These are phyloP conservation scores for Solanum hybrid DNA, from an alignment of 305 asterid species.

Conservation along the genomic window DNA sequence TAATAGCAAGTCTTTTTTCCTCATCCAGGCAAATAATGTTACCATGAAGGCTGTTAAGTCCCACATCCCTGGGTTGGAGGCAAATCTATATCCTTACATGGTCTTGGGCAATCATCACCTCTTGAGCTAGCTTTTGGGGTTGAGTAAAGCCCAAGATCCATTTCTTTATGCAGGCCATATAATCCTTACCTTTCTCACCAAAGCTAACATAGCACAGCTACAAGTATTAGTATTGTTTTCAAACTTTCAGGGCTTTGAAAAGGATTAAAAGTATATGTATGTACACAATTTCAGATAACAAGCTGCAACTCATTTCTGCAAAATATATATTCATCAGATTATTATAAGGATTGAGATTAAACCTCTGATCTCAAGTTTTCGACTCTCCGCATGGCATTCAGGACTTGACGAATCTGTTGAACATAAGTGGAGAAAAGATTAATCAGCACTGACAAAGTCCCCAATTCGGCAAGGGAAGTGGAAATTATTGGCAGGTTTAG, in stretches of 20 bases:
- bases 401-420: constrained; percentile 34
- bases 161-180: not conserved
- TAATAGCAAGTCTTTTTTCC: not conserved
- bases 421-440: not conserved
- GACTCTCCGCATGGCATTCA: constrained; percentile 31
- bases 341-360: constrained; percentile 6
- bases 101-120: not conserved
- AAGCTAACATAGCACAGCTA: not conserved
- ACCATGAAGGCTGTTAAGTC: not conserved
- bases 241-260: not conserved
- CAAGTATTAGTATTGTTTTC: not conserved
- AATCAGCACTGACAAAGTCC: not conserved
- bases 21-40: not conserved
- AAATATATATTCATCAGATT: not conserved
- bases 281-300: not conserved
- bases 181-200: not conserved
- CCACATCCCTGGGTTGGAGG: not conserved
- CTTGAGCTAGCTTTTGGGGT: not conserved
- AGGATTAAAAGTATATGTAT: not conserved
- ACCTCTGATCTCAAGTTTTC: constrained; percentile 33
- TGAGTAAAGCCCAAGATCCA: not conserved
- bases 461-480: not conserved
- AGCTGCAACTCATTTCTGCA: not conserved
- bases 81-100: not conserved
- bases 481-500: not conserved